Evolutionary conservation across 352 stramenopile species (phyloP).

Genomic region (Blastocystis sp.): DNA sequence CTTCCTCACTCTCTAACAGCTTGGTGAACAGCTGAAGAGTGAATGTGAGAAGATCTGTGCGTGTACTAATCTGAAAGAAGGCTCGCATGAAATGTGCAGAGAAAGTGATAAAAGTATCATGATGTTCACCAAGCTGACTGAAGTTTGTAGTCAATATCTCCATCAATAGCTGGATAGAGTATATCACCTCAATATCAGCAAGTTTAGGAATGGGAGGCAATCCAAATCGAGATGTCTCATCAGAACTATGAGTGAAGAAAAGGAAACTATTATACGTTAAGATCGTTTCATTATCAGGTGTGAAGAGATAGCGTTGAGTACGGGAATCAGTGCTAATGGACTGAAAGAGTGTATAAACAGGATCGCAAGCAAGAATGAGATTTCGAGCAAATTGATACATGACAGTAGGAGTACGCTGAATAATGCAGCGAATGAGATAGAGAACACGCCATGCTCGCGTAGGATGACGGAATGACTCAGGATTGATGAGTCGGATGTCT

Average conservation of each 20-base stretch:
- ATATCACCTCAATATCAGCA: not conserved
- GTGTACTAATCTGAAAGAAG: not conserved
- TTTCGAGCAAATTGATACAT: not conserved
- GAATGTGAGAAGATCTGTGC: not conserved
- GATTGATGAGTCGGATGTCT: not conserved
- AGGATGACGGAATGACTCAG: not conserved
- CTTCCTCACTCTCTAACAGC: not conserved
- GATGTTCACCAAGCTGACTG: not conserved
- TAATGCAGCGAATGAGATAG: not conserved
- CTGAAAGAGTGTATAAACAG: not conserved
- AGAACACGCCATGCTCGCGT: conserved; percentile 25
- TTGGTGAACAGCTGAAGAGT: not conserved
- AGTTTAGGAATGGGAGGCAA: conserved; percentile 29
- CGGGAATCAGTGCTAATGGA: not conserved
- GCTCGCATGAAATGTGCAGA: not conserved
- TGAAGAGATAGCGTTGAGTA: not conserved
- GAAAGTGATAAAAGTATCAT: not conserved
- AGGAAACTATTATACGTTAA: not conserved
- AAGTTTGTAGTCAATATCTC: not conserved
- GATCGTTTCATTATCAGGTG: not conserved
- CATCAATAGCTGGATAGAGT: conserved; percentile 5
- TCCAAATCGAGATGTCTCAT: not conserved
- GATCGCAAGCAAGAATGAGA: not conserved
- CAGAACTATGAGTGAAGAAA: not conserved
- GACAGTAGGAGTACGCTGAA: not conserved